Conservation (phyloP, 1,284 basidiomycete species). For the Ganoderma resinaceum region DNA sequence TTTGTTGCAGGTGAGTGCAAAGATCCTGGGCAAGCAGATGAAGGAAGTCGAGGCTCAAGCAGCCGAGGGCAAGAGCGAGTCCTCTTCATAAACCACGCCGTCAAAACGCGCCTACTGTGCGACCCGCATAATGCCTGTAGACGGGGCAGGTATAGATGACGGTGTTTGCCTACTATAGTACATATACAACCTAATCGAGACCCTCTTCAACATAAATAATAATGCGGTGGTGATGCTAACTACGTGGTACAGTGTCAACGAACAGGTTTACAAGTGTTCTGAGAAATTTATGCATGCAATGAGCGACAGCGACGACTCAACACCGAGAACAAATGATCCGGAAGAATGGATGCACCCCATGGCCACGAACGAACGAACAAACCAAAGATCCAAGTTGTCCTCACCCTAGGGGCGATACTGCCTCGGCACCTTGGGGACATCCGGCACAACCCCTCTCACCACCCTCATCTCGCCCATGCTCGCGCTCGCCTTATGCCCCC, state of each 20-base stretch:
- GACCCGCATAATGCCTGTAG: no score
- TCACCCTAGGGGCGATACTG: neutral
- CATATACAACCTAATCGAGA: slow-evolving; percentile 6
- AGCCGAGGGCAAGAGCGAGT: slow-evolving; percentile 33
- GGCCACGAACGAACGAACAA: neutral
- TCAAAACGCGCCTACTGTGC: neutral
- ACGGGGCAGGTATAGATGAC: neutral
- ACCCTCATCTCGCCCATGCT: slow-evolving; percentile 22
- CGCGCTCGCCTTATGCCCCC: slow-evolving; percentile 4
- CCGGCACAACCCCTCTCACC: slow-evolving; percentile 14
- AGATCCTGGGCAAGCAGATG: slow-evolving; percentile 75
- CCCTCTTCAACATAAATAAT: slow-evolving; percentile 4
- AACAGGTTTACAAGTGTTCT: neutral
- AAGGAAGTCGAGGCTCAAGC: slow-evolving; percentile 50
- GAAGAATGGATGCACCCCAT: neutral
- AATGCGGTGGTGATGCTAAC: neutral
- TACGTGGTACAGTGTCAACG: neutral
- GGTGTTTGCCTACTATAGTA: slow-evolving; percentile 1
- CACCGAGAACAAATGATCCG: neutral
- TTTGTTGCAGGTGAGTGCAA: slow-evolving; percentile 71
- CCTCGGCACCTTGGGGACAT: slow-evolving; percentile 15
- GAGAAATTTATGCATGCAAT: neutral
- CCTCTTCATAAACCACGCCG: slow-evolving; percentile 2
- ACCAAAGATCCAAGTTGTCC: neutral
- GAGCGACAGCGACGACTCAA: neutral